phyloP scores from a whole-genome alignment of 805 yeast species.

The Schizosaccharomyces cryophilus region DNA sequence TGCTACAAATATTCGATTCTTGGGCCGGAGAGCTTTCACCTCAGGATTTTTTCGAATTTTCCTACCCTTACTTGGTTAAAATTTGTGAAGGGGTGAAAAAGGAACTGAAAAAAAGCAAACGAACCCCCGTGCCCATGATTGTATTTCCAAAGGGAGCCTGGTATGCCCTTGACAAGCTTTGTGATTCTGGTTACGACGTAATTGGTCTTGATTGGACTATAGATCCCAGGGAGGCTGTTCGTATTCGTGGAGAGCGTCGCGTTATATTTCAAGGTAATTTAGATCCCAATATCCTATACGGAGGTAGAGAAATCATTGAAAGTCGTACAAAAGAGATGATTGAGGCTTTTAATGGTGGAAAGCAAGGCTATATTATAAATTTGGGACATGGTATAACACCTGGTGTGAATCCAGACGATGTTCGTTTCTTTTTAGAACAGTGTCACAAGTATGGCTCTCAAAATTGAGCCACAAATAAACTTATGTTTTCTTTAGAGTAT shows the following conservation, averaged over 20 bases:
- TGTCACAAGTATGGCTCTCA: conserved; percentile 24
- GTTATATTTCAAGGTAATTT: conserved; percentile 80
- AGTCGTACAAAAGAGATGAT: conserved; percentile 72
- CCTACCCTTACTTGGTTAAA: conserved; percentile 65
- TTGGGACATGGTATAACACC: conserved; percentile 98
- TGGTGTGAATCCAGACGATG: conserved; percentile 79
- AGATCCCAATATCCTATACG: conserved; percentile 76
- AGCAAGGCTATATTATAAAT: conserved; percentile 71
- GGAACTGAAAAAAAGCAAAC: conserved; percentile 46
- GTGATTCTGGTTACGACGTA: conserved; percentile 56
- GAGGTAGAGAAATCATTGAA: conserved; percentile 58
- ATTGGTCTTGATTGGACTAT: conserved; percentile 88
- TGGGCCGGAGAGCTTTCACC: conserved; percentile 97
- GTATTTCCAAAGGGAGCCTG: conserved; percentile 91
- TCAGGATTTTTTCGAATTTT: conserved; percentile 62
- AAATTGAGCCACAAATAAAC: not conserved
- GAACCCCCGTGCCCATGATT: conserved; percentile 57
- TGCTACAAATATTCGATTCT: conserved; percentile 86
- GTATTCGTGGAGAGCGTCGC: conserved; percentile 38
- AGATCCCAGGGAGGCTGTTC: conserved; percentile 65
- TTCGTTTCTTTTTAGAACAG: conserved; percentile 64
- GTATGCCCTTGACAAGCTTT: conserved; percentile 75
- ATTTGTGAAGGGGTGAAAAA: conserved; percentile 44
- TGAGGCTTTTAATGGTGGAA: conserved; percentile 79
- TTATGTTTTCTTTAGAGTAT: not conserved